These are phyloP conservation scores for Lactarius deliciosus DNA, from an alignment of 768 basidiomycete species.

Conservation along the genomic window DNA sequence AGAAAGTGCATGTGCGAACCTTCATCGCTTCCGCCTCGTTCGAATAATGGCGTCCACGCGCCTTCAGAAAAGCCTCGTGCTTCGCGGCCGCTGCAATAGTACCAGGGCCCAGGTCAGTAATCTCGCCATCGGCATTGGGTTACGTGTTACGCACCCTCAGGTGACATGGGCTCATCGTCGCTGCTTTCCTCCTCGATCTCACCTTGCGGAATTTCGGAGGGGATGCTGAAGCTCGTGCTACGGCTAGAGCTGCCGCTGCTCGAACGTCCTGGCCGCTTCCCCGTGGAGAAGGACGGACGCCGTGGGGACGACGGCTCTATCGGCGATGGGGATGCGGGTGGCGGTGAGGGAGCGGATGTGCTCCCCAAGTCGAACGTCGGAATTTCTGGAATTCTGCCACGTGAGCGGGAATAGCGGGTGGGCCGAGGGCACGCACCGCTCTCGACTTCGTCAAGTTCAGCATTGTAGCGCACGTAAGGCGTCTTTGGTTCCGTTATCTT, in stretches of 20 bases:
- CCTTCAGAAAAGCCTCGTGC: conserved; percentile 78
- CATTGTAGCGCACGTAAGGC: conserved; percentile 89
- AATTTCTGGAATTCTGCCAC: conserved; percentile 56
- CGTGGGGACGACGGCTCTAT: conserved; percentile 57
- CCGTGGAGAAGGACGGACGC: conserved; percentile 71
- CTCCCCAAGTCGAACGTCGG: conserved; percentile 66
- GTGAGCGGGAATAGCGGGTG: not conserved
- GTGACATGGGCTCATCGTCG: conserved; percentile 75
- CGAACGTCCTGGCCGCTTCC: conserved; percentile 51
- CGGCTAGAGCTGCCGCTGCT: conserved; percentile 66
- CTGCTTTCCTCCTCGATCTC: conserved; percentile 54
- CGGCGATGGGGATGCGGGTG: conserved; percentile 21
- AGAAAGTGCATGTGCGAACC: conserved; percentile 41
- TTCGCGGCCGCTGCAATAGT: conserved; percentile 65
- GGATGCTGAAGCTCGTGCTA: conserved; percentile 65
- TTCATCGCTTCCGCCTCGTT: conserved; percentile 95
- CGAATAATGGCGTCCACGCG: conserved; percentile 82
- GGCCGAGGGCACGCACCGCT: conserved; percentile 56
- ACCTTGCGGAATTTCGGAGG: conserved; percentile 45
- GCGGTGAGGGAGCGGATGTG: conserved; percentile 34
- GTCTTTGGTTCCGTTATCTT: conserved; percentile 99
- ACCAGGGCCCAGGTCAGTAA: conserved; percentile 5
- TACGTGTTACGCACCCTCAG: conserved; percentile 62
- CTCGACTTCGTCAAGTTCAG: conserved; percentile 81
- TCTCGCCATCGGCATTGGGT: conserved; percentile 8